Evolutionary conservation across 202 grass and related monocot genomes (phyloP).

Genomic region (Musa balbisiana): DNA sequence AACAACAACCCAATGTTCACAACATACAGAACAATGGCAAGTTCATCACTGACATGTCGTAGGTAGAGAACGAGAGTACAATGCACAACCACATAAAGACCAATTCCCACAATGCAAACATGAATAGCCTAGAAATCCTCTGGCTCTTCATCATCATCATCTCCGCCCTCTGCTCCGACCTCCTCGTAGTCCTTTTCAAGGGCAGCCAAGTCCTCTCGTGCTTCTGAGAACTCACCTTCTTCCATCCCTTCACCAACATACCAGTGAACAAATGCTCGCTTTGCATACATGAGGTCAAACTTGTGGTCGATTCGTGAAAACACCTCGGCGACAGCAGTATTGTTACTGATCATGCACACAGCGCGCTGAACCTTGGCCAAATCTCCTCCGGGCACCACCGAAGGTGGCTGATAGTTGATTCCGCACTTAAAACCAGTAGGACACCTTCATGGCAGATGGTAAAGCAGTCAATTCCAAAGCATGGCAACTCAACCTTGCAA

Average conservation of each 20-base stretch:
- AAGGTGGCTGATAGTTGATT: conserved; percentile 18
- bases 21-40: too few relatives aligned
- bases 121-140: conserved; percentile 1
- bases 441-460: not conserved
- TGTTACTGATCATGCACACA: conserved; percentile 22
- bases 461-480: not conserved
- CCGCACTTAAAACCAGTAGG: conserved; percentile 20
- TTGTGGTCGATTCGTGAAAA: conserved; percentile 20
- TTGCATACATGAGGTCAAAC: conserved; percentile 21
- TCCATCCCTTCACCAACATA: conserved; percentile 19
- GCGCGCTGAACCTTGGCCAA: conserved; percentile 15
- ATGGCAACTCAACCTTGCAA: not conserved
- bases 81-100: not conserved
- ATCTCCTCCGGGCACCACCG: conserved; percentile 17
- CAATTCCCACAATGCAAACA: not conserved
- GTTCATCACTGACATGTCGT: too few relatives aligned
- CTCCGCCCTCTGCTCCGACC: conserved; percentile 16
- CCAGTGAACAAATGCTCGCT: conserved; percentile 20
- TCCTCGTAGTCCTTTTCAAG: conserved; percentile 19
- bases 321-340: conserved; percentile 17
- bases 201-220: conserved; percentile 12
- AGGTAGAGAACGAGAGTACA: too few relatives aligned
- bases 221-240: conserved; percentile 21
- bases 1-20: too few relatives aligned
- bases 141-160: conserved; percentile 3